Percentiles rank a stretch among this genome's conserved stretches.
Evolutionary conservation across 2,329 filamentous ascomycete genomes (phyloP).

Genomic region (Phyllosticta paracitricarpa): DNA sequence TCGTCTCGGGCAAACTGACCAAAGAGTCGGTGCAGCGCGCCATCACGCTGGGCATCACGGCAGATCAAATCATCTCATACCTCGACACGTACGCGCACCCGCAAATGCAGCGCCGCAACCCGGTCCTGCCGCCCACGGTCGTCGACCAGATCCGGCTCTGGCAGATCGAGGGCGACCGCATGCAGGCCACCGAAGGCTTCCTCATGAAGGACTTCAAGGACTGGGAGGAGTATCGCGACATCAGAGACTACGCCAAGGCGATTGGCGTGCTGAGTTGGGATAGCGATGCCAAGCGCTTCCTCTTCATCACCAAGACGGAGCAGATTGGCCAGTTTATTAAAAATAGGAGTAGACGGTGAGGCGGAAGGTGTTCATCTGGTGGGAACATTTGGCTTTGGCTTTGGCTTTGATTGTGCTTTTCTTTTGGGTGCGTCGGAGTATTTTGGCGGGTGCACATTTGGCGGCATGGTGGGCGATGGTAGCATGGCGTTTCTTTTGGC

Average conservation of each 20-base stretch:
- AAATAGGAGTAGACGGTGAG: slow-evolving; percentile 3
- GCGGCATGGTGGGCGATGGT: too few species aligned
- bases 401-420: too few species aligned
- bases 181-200: slow-evolving; percentile 74
- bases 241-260: slow-evolving; percentile 71
- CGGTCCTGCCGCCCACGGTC: slow-evolving; percentile 85
- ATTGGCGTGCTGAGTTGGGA: slow-evolving; percentile 85
- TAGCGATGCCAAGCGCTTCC: slow-evolving; percentile 67
- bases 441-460: too few species aligned
- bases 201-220: slow-evolving; percentile 81
- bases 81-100: slow-evolving; percentile 88
- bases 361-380: too few species aligned
- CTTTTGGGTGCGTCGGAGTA: too few species aligned
- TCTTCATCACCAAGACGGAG: slow-evolving; percentile 87
- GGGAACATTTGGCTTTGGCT: too few species aligned
- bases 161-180: slow-evolving; percentile 94
- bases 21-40: slow-evolving; percentile 81
- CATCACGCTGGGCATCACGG: slow-evolving; percentile 82
- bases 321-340: slow-evolving; percentile 55
- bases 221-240: slow-evolving; percentile 57
- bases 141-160: slow-evolving; percentile 95
- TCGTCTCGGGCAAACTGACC: slow-evolving; percentile 84
- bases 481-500: too few species aligned
- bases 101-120: slow-evolving; percentile 68
- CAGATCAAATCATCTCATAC: slow-evolving; percentile 91